Base-by-base conservation (phyloP, 2,329 filamentous ascomycete genomes). In the Ophiostoma populinum region DNA sequence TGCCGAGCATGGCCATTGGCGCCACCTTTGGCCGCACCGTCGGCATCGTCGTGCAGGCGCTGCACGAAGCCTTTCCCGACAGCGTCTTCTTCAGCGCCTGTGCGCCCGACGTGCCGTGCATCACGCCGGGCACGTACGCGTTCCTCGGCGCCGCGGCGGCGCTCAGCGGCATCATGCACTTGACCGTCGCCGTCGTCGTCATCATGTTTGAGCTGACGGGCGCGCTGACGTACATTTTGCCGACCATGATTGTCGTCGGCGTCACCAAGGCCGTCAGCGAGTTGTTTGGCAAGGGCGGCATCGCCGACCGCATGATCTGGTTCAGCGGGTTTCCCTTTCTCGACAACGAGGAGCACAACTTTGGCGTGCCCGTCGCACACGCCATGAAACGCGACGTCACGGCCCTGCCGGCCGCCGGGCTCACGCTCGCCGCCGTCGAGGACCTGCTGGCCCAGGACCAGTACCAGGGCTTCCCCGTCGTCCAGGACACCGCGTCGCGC, bases 191-290 rank as follows among this genome's bases (percentile, higher is more conserved):
- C 0, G 85, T 98, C 8, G 87, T 94, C 2, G 90, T 98, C 49
- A 98, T 98, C 55, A 95, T 98, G 90, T 95, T 95, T 50, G 90
- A 98, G 56, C 67, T 98, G 32, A 98, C 90, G 0, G 90, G 90
- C n/a, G 90, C 90, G 6, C 61, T 95, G 40, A 93, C 86, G 2
- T 98, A 98, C 51, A 95, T 98, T 44, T 61, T 98, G 19, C 90
- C 90, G 0, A 95, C 87, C 11, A 98, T 98, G 90, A 94, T 98
- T 46, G 90, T 95, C 1, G 90, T 95, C 3, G 90, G 90, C 32
- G 80, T 94, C 21, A 95, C 87, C 25, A 98, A 98, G 61, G 81
- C 81, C 11, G 81, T 98, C 31, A 76, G 80, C 42, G 83, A 92
- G 45, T 65, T 85, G 10, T 90, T 92, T 49, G 83, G 85, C n/a